Conservation (phyloP, 257 asterid species). For the Echium plantagineum region DNA sequence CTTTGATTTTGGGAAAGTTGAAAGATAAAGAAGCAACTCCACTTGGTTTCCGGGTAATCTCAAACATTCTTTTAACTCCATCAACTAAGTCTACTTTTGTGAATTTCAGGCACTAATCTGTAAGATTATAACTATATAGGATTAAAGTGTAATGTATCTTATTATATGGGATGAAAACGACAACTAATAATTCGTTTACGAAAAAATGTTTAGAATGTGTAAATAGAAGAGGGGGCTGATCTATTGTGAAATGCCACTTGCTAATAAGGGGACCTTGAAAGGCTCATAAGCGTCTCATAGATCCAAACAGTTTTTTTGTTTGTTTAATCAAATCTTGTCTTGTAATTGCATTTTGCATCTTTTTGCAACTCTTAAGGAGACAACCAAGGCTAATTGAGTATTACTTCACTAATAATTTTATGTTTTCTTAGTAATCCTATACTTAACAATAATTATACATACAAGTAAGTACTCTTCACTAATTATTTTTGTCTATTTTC, state of each 20-base stretch:
- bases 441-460: background rate
- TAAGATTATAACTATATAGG: too few species aligned
- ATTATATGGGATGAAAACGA: too few species aligned
- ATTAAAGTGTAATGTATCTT: too few species aligned
- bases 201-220: too few species aligned
- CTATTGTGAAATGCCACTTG: background rate
- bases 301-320: constrained; percentile 13
- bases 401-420: background rate
- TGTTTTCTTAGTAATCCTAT: constrained; percentile 1
- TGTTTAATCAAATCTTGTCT: constrained; percentile 7
- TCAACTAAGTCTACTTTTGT: too few species aligned
- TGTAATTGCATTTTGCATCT: constrained; percentile 14
- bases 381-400: background rate
- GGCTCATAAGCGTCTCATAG: background rate
- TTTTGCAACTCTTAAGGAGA: constrained; percentile 13
- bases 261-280: constrained; percentile 4
- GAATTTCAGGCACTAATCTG: too few species aligned
- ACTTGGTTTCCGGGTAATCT: constrained; percentile 32
- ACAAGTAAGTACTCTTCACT: background rate
- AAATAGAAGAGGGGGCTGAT: too few species aligned
- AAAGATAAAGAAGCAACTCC: constrained; percentile 33
- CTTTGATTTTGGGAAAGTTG: constrained; percentile 29
- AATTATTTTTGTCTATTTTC: background rate
- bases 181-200: too few species aligned
- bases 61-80: background rate